These are phyloP conservation scores for Rutstroemia sp. DNA, from an alignment of 2,329 filamentous ascomycete genomes.

Conservation along the genomic window DNA sequence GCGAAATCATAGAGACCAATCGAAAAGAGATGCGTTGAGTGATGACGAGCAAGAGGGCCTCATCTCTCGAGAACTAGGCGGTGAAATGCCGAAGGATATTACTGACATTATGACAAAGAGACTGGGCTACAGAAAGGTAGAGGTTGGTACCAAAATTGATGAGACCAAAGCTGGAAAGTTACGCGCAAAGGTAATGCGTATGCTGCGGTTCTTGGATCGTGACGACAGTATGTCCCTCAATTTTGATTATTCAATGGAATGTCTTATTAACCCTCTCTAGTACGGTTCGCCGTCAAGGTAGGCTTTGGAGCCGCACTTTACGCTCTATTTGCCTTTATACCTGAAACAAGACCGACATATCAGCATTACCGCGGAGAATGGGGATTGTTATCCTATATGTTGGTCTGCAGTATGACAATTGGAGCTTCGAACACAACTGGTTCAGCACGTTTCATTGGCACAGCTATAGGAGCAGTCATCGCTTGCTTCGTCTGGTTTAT, in stretches of 20 bases:
- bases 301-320: conserved; percentile 84
- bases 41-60: conserved; percentile 25
- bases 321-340: conserved; percentile 81
- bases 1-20: conserved; percentile 34
- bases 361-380: conserved; percentile 90
- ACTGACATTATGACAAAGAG: conserved; percentile 11
- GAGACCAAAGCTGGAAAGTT: conserved; percentile 10
- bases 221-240: conserved; percentile 48
- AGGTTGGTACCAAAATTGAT: conserved; percentile 11
- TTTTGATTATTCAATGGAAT: conserved; percentile 15
- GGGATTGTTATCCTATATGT: conserved; percentile 95
- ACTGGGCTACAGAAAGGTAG: conserved; percentile 16
- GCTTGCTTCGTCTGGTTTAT: conserved; percentile 74
- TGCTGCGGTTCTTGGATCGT: conserved; percentile 48
- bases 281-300: conserved; percentile 83
- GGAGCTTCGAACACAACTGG: conserved; percentile 93
- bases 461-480: conserved; percentile 68
- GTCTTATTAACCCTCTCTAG: conserved; percentile 18
- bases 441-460: conserved; percentile 78
- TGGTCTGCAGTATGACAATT: conserved; percentile 96
- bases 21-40: conserved; percentile 3
- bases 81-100: conserved; percentile 19
- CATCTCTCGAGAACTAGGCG: conserved; percentile 13
- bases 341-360: conserved; percentile 71
- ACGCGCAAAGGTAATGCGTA: conserved; percentile 43